Evolutionary conservation across 129 eudicot genomes (phyloP), one percentile per base, ranked within the genome.

Genomic region (Chrysanthemum seticuspe): DNA sequence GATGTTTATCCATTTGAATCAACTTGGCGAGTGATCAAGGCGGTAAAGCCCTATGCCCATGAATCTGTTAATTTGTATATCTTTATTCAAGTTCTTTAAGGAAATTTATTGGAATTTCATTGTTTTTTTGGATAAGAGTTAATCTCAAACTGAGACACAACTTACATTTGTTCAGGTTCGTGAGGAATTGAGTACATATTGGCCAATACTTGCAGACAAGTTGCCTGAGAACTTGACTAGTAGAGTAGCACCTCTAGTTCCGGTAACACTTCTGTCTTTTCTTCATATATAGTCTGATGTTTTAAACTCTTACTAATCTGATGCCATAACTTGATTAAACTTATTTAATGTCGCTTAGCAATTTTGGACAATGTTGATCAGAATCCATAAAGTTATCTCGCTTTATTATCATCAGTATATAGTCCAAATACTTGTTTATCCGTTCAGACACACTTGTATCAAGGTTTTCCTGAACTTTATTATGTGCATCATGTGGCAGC

Each of bases 1-100:
- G 83, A 81, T 74, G 91, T 67, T 64, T 82, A 83, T 84, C 96
- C 97, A 36, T 89, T 86, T 73, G 85, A 81, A 76, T 86, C 97
- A 36, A 84, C 97, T 13, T 92, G 93, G 96, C 79, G 82, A 45
- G 89, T 87, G 36, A 92, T 92, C 77, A 80, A 78, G 67, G 62
- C 65, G 83, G 97, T 89, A 82, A 69, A 31, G 49, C 44, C 29
- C 12, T 16, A 19, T 15, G 10, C 47, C 47, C 47, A 40, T 40
- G 2, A 36, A 36, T 36, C 45, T 16, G 10, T 4, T 57, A 0
- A n/a, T 7, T 58, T 58, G 8, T 53, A 64, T 52, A 44, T 19
- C 13, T 23, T 27, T 13, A 34, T 61, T 16, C 14, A 16, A 13
- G 99, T 3, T 21, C 36, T 10, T 65, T 13, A 13, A 10, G 18